These are phyloP conservation scores for Ceratocystis cubensis DNA, from an alignment of 2,329 filamentous ascomycete species.

Conservation along the genomic window DNA sequence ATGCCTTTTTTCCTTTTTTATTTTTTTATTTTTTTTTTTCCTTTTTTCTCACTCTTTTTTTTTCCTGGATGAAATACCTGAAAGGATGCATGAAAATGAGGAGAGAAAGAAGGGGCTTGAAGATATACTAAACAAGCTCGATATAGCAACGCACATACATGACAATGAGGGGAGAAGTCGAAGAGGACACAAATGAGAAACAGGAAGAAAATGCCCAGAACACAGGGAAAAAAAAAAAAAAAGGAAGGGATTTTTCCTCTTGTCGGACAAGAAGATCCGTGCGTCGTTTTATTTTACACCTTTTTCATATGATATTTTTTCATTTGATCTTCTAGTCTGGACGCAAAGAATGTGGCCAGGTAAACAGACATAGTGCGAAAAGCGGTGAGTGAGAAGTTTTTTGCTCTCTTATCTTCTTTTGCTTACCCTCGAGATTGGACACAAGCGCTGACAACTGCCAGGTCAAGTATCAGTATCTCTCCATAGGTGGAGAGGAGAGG, in stretches of 20 bases:
- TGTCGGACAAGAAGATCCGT: conserved; percentile 8
- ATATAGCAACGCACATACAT: background rate
- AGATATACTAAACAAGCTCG: background rate
- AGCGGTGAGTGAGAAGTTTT: conserved; percentile 8
- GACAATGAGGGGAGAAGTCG: background rate
- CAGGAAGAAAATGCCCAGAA: no score
- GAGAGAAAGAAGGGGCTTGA: background rate
- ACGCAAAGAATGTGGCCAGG: background rate
- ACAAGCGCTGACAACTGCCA: background rate
- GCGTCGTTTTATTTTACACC: background rate
- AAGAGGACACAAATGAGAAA: background rate
- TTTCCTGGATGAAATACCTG: no score
- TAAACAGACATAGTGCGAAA: background rate
- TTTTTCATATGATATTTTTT: background rate
- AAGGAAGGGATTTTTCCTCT: background rate
- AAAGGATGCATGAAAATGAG: background rate
- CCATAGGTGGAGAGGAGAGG: background rate
- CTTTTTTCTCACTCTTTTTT: background rate
- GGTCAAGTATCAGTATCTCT: background rate
- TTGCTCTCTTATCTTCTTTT: background rate
- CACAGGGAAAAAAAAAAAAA: background rate
- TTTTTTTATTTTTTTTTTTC: background rate
- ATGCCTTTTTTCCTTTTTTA: background rate
- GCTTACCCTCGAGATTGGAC: background rate
- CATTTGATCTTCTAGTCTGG: background rate